Conservation (phyloP, 2,329 filamentous ascomycete genomes). For the Trichocomaceae sp. region DNA sequence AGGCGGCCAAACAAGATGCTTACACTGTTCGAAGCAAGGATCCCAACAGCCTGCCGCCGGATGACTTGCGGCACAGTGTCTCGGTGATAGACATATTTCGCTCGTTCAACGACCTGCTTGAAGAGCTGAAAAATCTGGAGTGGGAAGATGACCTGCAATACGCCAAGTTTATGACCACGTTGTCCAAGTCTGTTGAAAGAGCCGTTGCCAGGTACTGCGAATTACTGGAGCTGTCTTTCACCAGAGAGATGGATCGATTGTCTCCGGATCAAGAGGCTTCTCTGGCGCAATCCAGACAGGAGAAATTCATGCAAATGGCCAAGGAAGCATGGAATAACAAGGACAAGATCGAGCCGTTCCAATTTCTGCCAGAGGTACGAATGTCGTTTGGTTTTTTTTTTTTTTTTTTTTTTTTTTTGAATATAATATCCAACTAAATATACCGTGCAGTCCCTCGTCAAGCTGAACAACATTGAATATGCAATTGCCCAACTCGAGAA, state of each 20-base stretch:
- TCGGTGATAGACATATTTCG: slow-evolving; percentile 91
- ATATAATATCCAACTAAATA: background rate
- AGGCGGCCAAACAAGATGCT: slow-evolving; percentile 82
- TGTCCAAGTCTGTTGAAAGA: slow-evolving; percentile 75
- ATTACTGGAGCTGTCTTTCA: slow-evolving; percentile 75
- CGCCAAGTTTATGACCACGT: slow-evolving; percentile 92
- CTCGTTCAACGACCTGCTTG: slow-evolving; percentile 84
- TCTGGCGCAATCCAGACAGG: slow-evolving; percentile 72
- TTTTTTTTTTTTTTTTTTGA: too few relatives aligned
- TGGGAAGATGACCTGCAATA: slow-evolving; percentile 94
- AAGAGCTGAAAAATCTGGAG: slow-evolving; percentile 76
- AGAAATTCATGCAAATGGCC: slow-evolving; percentile 87
- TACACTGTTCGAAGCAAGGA: slow-evolving; percentile 69
- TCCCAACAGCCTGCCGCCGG: slow-evolving; percentile 57
- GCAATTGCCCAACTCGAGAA: slow-evolving; percentile 88
- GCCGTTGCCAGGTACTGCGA: slow-evolving; percentile 89
- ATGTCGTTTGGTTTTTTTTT: background rate
- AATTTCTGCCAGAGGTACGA: slow-evolving; percentile 84
- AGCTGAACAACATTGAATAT: slow-evolving; percentile 95
- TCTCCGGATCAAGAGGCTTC: slow-evolving; percentile 80
- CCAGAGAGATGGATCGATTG: slow-evolving; percentile 85
- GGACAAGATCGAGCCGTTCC: slow-evolving; percentile 91
- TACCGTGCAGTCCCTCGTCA: slow-evolving; percentile 76
- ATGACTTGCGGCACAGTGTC: slow-evolving; percentile 83
- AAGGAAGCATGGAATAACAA: slow-evolving; percentile 89